Base-by-base conservation (phyloP, 768 basidiomycete species). In the Leccinum variicolor region DNA sequence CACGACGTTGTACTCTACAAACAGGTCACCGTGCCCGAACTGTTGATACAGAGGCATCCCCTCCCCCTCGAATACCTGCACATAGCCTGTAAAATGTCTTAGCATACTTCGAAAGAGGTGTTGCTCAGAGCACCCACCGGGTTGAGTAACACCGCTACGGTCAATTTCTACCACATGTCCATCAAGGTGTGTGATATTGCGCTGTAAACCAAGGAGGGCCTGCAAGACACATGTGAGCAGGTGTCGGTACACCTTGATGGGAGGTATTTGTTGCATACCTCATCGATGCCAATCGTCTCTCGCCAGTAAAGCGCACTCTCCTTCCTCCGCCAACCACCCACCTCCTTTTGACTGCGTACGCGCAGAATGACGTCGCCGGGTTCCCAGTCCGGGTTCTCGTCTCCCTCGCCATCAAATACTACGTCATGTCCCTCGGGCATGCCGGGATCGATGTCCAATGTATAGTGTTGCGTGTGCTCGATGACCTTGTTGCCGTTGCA, bases 181-280 rank as follows among this genome's bases (percentile, higher is more conserved):
- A 66, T 98, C 97, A 57, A 99, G 79, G 74, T 95, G 94, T 4
- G 90, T 93, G 54, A 99, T 73, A 66, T 94, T 94, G 41, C 86
- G 85, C 68, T 93, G 83, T 75, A 99, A 98, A n/a, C 97, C 97
- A 25, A 99, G 79, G n/a, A 98, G 75, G 14, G 96, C 95, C 95
- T 98, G 48, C 14, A n/a, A 46, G 39, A 52, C 10, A 14, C 7
- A 4, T 17, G 19, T 19, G 13, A 19, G 28, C 55, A 45, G 56
- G 48, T 50, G 60, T 26, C 14, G 19, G 45, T 11, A 43, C 23
- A 51, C 21, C 11, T 23, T 11, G 48, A n/a, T 26, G 3, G 5
- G 9, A 33, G 6, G 15, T 29, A 50, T 2, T 6, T 3, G 33
- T 21, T 8, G 5, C 59, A 47, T 61, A 74, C 95, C 84, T 99